These are phyloP conservation scores for Rhododendron griersonianum DNA, from an alignment of 148 eudicot genomes.

Conservation along the genomic window DNA sequence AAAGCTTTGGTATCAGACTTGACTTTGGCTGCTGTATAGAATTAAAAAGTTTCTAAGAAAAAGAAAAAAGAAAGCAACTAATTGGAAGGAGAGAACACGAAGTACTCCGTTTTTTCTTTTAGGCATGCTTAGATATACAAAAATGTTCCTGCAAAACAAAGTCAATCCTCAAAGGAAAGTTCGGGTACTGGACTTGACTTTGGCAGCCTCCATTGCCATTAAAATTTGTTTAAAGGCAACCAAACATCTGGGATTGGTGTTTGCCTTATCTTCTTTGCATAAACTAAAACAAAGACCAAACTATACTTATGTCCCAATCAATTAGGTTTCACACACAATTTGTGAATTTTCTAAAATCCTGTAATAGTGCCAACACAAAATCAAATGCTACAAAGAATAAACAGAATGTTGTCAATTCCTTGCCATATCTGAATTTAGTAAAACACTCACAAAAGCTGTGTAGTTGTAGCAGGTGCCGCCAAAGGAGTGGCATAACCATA, in stretches of 20 bases:
- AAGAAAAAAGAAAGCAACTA: background rate
- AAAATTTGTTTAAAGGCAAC: background rate
- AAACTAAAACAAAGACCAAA: background rate
- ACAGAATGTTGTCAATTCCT: background rate
- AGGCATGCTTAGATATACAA: background rate
- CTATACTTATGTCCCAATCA: background rate
- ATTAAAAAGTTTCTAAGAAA: background rate
- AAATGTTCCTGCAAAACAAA: background rate
- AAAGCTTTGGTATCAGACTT: background rate
- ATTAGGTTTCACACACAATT: background rate
- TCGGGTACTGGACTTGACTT: background rate
- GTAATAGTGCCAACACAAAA: background rate
- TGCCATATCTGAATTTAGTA: background rate
- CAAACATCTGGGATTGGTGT: background rate
- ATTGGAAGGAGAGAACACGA: background rate
- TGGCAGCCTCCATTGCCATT: background rate
- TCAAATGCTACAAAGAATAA: background rate
- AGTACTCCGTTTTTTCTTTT: background rate
- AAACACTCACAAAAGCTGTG: constrained; percentile 87
- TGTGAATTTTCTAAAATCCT: background rate
- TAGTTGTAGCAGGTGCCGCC: constrained; percentile 81
- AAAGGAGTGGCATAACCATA: constrained; percentile 94
- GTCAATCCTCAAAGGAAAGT: background rate
- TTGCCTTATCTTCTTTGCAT: background rate
- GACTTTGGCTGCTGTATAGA: constrained; percentile 3